Percentiles rank a stretch among this genome's conserved stretches.
These are phyloP conservation scores for Phanerochaete sordida DNA, from an alignment of 768 basidiomycete genomes.

Conservation along the genomic window DNA sequence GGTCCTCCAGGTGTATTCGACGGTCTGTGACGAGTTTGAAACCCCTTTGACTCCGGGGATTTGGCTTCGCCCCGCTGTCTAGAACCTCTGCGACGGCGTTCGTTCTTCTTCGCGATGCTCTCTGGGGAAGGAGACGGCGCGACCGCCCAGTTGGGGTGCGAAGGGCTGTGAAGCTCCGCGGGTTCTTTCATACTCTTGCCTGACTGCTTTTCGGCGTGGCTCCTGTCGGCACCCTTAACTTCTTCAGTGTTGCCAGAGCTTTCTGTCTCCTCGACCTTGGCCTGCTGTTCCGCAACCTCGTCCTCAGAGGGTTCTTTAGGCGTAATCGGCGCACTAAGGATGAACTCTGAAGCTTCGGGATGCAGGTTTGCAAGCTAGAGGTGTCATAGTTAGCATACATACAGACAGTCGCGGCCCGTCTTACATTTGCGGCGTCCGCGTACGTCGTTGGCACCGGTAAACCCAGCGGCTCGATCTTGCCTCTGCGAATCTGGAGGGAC, in stretches of 20 bases:
- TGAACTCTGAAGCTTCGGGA: constrained; percentile 14
- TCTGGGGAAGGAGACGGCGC: constrained; percentile 3
- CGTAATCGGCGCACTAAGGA: constrained; percentile 12
- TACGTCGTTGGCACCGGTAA: constrained; percentile 19
- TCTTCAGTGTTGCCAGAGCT: too few species aligned
- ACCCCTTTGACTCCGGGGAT: not conserved
- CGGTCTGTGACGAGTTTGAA: not conserved
- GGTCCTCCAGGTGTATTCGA: not conserved
- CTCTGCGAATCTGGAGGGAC: constrained; percentile 5
- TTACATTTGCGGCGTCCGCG: constrained; percentile 22
- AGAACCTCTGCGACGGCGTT: not conserved
- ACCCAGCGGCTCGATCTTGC: constrained; percentile 13
- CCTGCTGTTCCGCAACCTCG: not conserved
- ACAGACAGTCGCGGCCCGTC: not conserved
- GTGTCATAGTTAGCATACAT: not conserved
- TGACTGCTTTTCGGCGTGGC: not conserved
- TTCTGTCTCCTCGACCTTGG: not conserved
- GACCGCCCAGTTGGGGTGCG: constrained; percentile 13
- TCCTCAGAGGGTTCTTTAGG: not conserved
- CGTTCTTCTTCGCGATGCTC: not conserved
- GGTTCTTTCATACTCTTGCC: not conserved
- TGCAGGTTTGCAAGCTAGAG: constrained; percentile 15
- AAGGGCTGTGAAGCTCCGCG: not conserved
- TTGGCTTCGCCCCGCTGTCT: not conserved
- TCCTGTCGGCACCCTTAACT: not conserved